phyloP scores from a whole-genome alignment of 768 basidiomycete genomes.

The Lyophyllum shimeji region DNA sequence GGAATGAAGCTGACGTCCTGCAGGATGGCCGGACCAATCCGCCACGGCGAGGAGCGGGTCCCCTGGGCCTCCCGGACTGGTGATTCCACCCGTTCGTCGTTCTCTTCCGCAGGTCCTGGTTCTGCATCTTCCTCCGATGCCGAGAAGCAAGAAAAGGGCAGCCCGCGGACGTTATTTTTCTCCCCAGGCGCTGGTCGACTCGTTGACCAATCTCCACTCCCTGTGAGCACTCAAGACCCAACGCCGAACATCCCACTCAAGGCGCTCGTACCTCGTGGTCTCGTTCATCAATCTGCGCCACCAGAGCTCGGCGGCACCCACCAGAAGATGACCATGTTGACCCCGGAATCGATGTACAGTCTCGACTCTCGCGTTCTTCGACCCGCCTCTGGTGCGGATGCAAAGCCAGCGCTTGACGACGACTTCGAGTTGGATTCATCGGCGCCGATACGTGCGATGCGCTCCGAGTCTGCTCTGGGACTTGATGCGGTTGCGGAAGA shows the following conservation, averaged over 20 bases:
- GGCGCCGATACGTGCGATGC: slow-evolving; percentile 39
- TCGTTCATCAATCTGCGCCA: slow-evolving; percentile 46
- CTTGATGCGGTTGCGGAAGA: slow-evolving; percentile 26
- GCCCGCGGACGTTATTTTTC: slow-evolving; percentile 23
- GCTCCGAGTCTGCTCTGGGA: slow-evolving; percentile 11
- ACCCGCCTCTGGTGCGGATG: neutral
- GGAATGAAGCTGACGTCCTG: slow-evolving; percentile 4
- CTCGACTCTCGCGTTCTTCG: slow-evolving; percentile 24
- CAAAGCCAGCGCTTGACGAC: neutral
- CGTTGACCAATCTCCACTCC: slow-evolving; percentile 45
- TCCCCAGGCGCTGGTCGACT: slow-evolving; percentile 35
- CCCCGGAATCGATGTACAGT: slow-evolving; percentile 28
- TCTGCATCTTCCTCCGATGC: neutral
- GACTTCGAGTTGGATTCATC: slow-evolving; percentile 38
- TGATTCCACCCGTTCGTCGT: slow-evolving; percentile 31
- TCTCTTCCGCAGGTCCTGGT: slow-evolving; percentile 20
- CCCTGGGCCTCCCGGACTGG: slow-evolving; percentile 54
- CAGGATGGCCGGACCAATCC: slow-evolving; percentile 74
- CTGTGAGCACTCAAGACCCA: slow-evolving; percentile 13
- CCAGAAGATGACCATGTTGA: slow-evolving; percentile 22
- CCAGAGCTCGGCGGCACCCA: slow-evolving; percentile 44
- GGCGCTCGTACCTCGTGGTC: neutral
- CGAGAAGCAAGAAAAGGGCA: slow-evolving; percentile 13
- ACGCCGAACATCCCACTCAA: neutral
- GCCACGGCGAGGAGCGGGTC: slow-evolving; percentile 46